Evolutionary conservation across 306 rosid genomes (phyloP).

Genomic region (Acacia melanoxylon): DNA sequence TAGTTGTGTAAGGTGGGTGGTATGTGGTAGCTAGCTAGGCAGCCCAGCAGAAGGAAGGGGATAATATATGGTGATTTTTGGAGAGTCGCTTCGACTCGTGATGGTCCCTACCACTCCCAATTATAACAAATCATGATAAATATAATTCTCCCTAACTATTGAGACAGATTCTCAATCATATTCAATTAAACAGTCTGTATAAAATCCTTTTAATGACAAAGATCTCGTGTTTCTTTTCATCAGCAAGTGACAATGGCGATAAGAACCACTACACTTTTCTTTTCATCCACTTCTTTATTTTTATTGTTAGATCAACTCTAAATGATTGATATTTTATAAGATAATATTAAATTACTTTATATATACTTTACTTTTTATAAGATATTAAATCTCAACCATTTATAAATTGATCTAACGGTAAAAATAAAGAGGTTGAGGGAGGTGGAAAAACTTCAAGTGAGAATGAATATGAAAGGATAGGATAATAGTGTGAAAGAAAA

Average conservation of each 20-base stretch:
- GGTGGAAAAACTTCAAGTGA: too few species aligned
- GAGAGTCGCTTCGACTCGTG: background rate
- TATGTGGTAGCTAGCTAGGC: background rate
- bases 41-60: background rate
- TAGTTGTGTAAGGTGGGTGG: background rate
- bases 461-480: background rate
- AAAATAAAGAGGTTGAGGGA: too few species aligned
- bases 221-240: background rate
- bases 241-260: background rate
- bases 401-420: too few species aligned
- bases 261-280: too few species aligned
- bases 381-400: too few species aligned
- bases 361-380: too few species aligned
- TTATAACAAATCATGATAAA: conserved; percentile 23
- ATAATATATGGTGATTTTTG: background rate
- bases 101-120: conserved; percentile 31
- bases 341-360: too few species aligned
- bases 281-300: too few species aligned
- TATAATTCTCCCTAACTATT: too few species aligned
- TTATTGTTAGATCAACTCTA: too few species aligned
- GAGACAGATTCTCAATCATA: background rate
- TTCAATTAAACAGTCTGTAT: background rate
- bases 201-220: background rate
- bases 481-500: background rate
- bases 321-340: too few species aligned